Base-by-base conservation (phyloP, 2,329 filamentous ascomycete species). In the Dryadomyces sulphureus region DNA sequence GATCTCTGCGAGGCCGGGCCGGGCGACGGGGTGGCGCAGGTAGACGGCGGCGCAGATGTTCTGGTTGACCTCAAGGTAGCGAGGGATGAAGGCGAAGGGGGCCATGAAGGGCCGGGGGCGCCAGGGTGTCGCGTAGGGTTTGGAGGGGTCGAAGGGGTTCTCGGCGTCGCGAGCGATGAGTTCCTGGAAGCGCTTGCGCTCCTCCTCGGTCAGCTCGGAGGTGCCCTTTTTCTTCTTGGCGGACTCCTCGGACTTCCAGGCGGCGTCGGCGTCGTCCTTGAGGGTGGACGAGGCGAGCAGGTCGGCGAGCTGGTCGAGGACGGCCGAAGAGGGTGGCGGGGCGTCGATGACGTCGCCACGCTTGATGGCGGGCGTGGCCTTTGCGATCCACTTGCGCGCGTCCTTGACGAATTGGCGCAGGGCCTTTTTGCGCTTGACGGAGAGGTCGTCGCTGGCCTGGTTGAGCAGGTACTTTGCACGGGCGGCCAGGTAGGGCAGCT, bases 11-110 rank as follows among this genome's bases (percentile, higher is more conserved):
- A 77, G 57, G 11, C 89, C 88, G 3, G 81, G 81, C 50, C 89
- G 74, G 22, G 87, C 92, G 38, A 96, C 90, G 0, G 92, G 92
- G 67, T 98, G 90, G 48, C 92, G 76, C 51, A 98, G 67, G 62
- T 98, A 98, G 36, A 98, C 88, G 11, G 92, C 92, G 1, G 89
- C 82, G 65, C 92, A 98, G 56, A 96, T 84, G 59, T 89, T 93
- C 63, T 94, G 92, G 70, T 96, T 95, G 55, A 98, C 92, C 67
- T 98, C 93, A 50, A 98, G 76, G 63, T 96, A 98, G 45, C 84
- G 72, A 11, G 92, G 92, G 54, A 98, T 88, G 64, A 94, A 95
- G 21, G 89, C 88, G 64, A 98, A 98, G 0, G 89, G 80, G 44
- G 77, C 73, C 84, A 98, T 93, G 64, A 77, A 96, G 45, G 82